Base-by-base conservation (phyloP, 2,329 filamentous ascomycete genomes). In the Bipolaris gigantea region DNA sequence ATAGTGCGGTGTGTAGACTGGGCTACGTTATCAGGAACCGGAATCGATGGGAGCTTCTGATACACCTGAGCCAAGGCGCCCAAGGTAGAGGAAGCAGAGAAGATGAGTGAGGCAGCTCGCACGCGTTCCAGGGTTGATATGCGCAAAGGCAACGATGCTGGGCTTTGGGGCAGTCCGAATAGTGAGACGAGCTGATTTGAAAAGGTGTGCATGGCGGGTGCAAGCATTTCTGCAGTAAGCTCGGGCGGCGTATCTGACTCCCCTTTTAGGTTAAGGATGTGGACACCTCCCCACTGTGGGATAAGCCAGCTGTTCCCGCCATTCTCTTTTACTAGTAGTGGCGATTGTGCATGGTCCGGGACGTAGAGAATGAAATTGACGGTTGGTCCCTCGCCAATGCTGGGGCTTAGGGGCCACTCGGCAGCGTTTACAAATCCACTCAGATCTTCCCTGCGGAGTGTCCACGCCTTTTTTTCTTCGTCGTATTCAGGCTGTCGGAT, bases 371-470 rank as follows among this genome's bases (percentile, higher is more conserved):
- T 87, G 71, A 99, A 97, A 75, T 99, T 97, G 69, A 99, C 87
- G 0, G 94, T 99, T 1, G 94, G 94, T 0, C 93, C 93, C 16
- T 85, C 86, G 38, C 92, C 94, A 62, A 99, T 97, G 52, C 91
- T 96, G 0, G 93, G 93, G 58, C 89, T 96, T 2, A 99, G 77
- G 0, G 94, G 94, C 94, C 94, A 99, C 76, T 99, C 94, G 2
- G 94, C 94, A 2, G 93, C 92, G 68, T 99, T 99, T 75, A 99
- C 92, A 69, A 99, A 99, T 1, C 90, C 92, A 34, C 90, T 91
- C 1, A 99, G 81, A 65, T 96, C 92, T 64, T 96, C 89, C 71
- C 91, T 92, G 65, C 84, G 86, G 33, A 99, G 78, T 0, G 79
- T 83, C 85, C 85, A 88, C 30, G 88, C 81, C 21, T 86, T 76